These are phyloP conservation scores for Colletotrichum endophyticum DNA, from an alignment of 2,329 filamentous ascomycete species.

Conservation along the genomic window DNA sequence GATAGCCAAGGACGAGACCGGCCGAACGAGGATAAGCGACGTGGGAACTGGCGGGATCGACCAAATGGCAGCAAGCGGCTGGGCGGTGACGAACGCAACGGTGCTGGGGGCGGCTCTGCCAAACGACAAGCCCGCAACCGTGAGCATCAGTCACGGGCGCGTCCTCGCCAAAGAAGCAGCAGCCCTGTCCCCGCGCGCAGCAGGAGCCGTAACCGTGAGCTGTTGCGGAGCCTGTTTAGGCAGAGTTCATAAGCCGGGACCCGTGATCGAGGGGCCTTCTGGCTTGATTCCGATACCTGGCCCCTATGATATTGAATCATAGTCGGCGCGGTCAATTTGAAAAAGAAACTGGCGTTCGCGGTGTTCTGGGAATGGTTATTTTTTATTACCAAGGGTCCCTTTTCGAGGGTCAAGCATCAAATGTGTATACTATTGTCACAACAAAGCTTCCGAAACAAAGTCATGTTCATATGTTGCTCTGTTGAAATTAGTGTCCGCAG, in stretches of 20 bases:
- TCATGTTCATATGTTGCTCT: neutral
- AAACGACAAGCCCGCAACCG: neutral
- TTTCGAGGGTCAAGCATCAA: neutral
- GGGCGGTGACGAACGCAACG: neutral
- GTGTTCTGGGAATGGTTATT: neutral
- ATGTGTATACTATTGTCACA: neutral
- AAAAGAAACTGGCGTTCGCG: slow-evolving; percentile 8
- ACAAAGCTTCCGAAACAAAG: neutral
- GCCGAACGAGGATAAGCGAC: neutral
- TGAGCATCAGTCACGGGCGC: neutral
- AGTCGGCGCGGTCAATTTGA: neutral
- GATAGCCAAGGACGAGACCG: neutral
- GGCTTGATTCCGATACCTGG: neutral
- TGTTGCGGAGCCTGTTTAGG: neutral
- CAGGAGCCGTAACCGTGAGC: neutral
- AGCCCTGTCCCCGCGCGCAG: neutral
- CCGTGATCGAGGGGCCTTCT: too few relatives aligned
- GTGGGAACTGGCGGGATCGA: neutral
- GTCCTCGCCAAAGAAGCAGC: neutral
- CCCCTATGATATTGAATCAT: neutral
- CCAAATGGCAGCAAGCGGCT: neutral
- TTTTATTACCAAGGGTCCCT: neutral
- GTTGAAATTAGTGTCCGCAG: neutral
- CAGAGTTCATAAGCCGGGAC: neutral
- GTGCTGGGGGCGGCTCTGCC: neutral